phyloP scores from a whole-genome alignment of 2,329 filamentous ascomycete species.

The Monosporascus sp. region DNA sequence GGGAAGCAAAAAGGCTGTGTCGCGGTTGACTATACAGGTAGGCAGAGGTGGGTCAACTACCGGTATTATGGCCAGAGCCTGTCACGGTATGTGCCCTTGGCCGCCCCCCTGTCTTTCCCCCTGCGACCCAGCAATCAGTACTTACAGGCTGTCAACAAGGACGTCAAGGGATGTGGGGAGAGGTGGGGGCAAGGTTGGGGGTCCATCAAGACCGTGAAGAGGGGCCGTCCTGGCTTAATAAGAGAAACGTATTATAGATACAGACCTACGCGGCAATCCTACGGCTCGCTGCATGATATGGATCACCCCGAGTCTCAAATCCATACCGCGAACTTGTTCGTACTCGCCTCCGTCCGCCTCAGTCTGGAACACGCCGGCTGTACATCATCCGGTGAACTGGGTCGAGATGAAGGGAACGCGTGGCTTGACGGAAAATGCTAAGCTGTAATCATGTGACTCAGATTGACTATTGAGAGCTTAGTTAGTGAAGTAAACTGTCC shows the following conservation, averaged over 20 bases:
- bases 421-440: background rate
- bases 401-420: background rate
- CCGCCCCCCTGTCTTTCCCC: too few relatives aligned
- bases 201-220: too few relatives aligned
- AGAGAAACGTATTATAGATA: background rate
- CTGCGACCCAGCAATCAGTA: too few relatives aligned
- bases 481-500: too few relatives aligned
- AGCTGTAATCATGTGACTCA: background rate
- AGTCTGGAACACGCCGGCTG: background rate
- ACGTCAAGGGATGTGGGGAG: background rate
- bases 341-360: background rate
- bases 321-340: background rate
- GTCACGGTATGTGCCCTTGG: too few relatives aligned
- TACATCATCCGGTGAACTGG: background rate
- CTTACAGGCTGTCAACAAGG: too few relatives aligned
- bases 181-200: background rate
- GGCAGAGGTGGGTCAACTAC: too few relatives aligned
- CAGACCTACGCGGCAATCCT: background rate
- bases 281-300: background rate
- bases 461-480: background rate
- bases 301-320: background rate
- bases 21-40: too few relatives aligned
- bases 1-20: too few relatives aligned
- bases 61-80: too few relatives aligned
- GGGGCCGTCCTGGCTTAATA: background rate